phyloP scores from a whole-genome alignment of 768 basidiomycete genomes.

The Cubamyces sp. region DNA sequence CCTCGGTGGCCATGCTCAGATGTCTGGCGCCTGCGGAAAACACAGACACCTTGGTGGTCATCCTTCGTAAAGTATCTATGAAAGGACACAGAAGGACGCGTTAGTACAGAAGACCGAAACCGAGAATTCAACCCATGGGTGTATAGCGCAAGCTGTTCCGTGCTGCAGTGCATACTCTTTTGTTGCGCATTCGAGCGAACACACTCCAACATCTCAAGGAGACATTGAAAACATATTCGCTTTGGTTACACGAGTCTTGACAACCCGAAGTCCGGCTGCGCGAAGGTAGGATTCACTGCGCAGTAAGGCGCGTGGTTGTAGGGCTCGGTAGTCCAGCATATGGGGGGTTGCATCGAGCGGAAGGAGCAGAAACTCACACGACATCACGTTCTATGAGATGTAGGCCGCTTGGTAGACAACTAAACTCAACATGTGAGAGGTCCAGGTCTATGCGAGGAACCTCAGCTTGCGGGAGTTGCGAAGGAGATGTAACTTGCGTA shows the following conservation, averaged over 20 bases:
- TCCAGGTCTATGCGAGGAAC: conserved; percentile 52
- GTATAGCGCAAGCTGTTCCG: background rate
- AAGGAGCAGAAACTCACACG: conserved; percentile 53
- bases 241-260: no score
- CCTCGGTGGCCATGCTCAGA: conserved; percentile 76
- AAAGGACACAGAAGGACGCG: background rate
- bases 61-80: conserved; percentile 75
- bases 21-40: conserved; percentile 73
- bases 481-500: conserved; percentile 32
- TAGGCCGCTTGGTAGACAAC: conserved; percentile 78
- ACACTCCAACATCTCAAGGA: no score
- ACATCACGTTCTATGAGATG: conserved; percentile 81
- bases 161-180: no score
- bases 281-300: no score
- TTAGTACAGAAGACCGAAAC: no score
- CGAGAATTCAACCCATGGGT: background rate
- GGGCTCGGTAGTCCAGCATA: no score
- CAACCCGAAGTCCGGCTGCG: no score
- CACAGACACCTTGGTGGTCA: conserved; percentile 68
- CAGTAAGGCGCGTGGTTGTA: background rate
- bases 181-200: no score
- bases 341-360: background rate
- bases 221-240: no score
- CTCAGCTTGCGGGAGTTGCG: background rate
- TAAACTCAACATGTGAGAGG: conserved; percentile 78